Evolutionary conservation across 108 stramenopile species (phyloP), one percentile per base, ranked within the genome.

Genomic region (Skeletonema marinoi): DNA sequence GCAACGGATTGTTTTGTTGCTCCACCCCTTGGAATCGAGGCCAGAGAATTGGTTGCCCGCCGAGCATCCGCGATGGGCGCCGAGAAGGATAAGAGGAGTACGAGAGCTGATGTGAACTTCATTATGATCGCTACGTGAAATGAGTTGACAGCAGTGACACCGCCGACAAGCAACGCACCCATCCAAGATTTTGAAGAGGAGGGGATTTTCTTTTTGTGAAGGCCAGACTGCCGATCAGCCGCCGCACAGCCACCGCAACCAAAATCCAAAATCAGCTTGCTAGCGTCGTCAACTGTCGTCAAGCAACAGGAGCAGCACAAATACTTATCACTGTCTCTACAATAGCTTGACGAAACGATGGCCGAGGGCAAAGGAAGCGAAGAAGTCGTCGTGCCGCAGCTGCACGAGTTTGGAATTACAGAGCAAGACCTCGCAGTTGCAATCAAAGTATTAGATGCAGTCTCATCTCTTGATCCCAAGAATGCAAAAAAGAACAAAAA

Each of bases 401-500:
- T 82, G 56, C 56, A 65, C 3, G 61, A 44, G 13, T 64, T 77
- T 39, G 77, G 73, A 0, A 84, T 91, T 46, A 86, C 88, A 6
- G 32, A 69, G 19, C 70, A 66, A 12, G 85, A 91, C 12, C 68
- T 91, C 16, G 54, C 83, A 32, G 81, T 74, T 2, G 73, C 88
- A 30, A 73, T 87, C 51, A 82, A 77, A 54, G 92, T 92, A 29
- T 71, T 92, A 32, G 68, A 86, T 32, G 88, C 89, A 41, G 85
- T 92, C 31, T 50, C 86, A 14, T 58, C 71, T 2, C 70, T 89
- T 46, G 61, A 81, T 74, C 73, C 83, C 66, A 67, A 81, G 60
- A 69, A 33, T 13, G 59, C 32, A 21, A 75, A 71, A 60, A 59
- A 63, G 17, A 56, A 62, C 13, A 58, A 58, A 29, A 71, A 74